A percentile compares a stretch with the other conserved stretches of the same genome.
Evolutionary conservation across 225 moss, liverwort and hornwort genomes (phyloP).

Genomic region (Polytrichum commune): DNA sequence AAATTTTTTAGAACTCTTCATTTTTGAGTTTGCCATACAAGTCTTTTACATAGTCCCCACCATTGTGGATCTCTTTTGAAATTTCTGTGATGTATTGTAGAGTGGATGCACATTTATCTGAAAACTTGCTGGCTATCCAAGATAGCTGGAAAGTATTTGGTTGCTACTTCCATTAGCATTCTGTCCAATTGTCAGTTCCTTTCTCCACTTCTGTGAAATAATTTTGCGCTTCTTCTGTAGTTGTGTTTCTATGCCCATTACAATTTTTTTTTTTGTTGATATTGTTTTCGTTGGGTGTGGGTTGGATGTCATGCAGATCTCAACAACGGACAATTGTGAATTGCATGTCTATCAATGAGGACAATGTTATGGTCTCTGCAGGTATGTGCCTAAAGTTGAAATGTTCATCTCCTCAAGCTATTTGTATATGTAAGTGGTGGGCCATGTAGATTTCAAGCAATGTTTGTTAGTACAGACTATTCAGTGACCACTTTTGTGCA

Average conservation of each 20-base stretch:
- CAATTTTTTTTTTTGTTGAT: neutral
- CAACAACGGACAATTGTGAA: slow-evolving; percentile 99
- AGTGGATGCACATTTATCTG: too few relatives aligned
- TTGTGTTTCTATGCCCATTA: too few relatives aligned
- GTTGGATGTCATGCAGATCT: slow-evolving; percentile 48
- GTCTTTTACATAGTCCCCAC: too few relatives aligned
- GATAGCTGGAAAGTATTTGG: too few relatives aligned
- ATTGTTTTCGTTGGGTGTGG: neutral
- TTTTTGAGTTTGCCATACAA: neutral
- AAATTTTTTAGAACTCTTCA: neutral
- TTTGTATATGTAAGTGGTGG: neutral
- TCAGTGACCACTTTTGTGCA: neutral
- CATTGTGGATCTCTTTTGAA: too few relatives aligned
- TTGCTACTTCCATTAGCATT: too few relatives aligned
- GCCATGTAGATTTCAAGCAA: neutral
- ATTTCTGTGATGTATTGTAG: too few relatives aligned
- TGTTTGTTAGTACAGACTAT: neutral
- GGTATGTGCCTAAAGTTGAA: slow-evolving; percentile 34
- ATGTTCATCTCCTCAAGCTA: neutral
- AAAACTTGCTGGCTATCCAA: too few relatives aligned
- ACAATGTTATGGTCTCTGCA: slow-evolving; percentile 96
- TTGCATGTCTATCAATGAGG: slow-evolving; percentile 99
- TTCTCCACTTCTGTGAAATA: too few relatives aligned
- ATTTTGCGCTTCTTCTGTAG: too few relatives aligned
- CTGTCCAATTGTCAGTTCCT: too few relatives aligned